These are phyloP conservation scores for Neospora caninum DNA, from an alignment of 169 alveolate species.

Conservation along the genomic window DNA sequence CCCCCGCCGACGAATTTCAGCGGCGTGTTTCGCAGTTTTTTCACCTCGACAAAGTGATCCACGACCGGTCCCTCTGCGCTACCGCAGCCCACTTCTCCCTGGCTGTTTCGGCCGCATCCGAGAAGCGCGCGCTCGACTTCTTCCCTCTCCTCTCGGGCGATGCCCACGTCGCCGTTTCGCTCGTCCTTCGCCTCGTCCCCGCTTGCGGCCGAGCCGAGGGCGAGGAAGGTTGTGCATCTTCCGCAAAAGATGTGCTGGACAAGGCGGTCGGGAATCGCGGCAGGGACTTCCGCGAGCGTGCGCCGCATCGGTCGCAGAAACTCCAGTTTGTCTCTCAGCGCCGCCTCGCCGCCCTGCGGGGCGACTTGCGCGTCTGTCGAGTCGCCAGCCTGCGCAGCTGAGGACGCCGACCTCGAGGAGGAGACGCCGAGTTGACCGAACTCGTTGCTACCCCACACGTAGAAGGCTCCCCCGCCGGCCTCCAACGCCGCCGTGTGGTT, in stretches of 20 bases:
- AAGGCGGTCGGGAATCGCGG: neutral
- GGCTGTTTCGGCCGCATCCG: slow-evolving; percentile 59
- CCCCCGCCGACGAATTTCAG: slow-evolving; percentile 54
- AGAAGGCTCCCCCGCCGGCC: slow-evolving; percentile 34
- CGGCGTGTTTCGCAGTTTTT: neutral
- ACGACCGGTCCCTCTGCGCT: slow-evolving; percentile 26
- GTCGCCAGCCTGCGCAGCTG: slow-evolving; percentile 26
- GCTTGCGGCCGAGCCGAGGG: neutral
- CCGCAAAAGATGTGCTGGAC: slow-evolving; percentile 38
- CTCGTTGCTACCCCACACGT: slow-evolving; percentile 70
- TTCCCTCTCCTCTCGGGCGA: neutral
- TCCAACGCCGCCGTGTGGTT: slow-evolving; percentile 62
- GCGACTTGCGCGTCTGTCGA: neutral
- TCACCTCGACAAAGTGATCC: neutral
- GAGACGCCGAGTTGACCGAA: slow-evolving; percentile 61
- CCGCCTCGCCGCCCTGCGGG: neutral
- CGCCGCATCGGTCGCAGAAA: neutral
- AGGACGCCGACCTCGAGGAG: slow-evolving; percentile 10
- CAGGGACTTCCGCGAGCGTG: neutral
- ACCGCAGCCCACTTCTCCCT: slow-evolving; percentile 64
- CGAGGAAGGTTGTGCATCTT: slow-evolving; percentile 41
- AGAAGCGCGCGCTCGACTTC: neutral
- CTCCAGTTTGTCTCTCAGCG: neutral
- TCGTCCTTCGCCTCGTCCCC: neutral
- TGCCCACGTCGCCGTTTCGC: neutral